phyloP scores from a whole-genome alignment of 768 basidiomycete genomes.

The Nidularia pulvinata region DNA sequence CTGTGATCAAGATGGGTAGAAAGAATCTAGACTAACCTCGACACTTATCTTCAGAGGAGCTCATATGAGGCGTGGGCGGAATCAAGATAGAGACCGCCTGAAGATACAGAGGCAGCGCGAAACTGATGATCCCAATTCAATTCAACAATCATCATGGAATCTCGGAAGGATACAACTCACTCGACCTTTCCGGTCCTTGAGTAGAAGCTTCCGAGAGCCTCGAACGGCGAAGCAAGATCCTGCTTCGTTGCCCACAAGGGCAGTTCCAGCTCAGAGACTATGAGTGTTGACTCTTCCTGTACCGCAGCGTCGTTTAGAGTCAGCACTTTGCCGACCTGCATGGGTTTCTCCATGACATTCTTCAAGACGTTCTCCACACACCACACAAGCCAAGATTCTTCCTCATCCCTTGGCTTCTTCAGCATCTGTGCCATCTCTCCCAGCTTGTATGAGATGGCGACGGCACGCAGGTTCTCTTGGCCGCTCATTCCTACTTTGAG shows the following conservation, averaged over 20 bases:
- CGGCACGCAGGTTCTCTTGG: slow-evolving; percentile 30
- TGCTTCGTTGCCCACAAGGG: slow-evolving; percentile 60
- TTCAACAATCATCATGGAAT: background rate
- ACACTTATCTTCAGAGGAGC: slow-evolving; percentile 51
- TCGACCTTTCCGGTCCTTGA: slow-evolving; percentile 52
- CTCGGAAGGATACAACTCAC: slow-evolving; percentile 29
- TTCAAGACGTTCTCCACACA: slow-evolving; percentile 42
- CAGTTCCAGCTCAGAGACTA: slow-evolving; percentile 51
- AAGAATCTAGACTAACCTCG: slow-evolving; percentile 38
- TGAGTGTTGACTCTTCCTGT: slow-evolving; percentile 15
- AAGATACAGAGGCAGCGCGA: slow-evolving; percentile 64
- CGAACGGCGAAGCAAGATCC: slow-evolving; percentile 68
- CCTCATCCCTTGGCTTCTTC: slow-evolving; percentile 26
- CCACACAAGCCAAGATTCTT: slow-evolving; percentile 40
- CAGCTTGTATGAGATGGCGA: slow-evolving; percentile 40
- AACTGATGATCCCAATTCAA: slow-evolving; percentile 29
- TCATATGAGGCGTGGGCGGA: slow-evolving; percentile 36
- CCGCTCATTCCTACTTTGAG: slow-evolving; percentile 13
- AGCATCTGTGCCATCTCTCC: slow-evolving; percentile 36
- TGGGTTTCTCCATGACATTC: slow-evolving; percentile 20
- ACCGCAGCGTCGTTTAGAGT: background rate
- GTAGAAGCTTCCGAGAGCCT: slow-evolving; percentile 65
- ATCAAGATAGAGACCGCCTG: slow-evolving; percentile 64
- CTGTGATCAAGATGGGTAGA: background rate
- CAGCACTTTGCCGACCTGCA: background rate